Conservation (phyloP, 2,329 filamentous ascomycete genomes). For the Podosphaera aphanis region DNA sequence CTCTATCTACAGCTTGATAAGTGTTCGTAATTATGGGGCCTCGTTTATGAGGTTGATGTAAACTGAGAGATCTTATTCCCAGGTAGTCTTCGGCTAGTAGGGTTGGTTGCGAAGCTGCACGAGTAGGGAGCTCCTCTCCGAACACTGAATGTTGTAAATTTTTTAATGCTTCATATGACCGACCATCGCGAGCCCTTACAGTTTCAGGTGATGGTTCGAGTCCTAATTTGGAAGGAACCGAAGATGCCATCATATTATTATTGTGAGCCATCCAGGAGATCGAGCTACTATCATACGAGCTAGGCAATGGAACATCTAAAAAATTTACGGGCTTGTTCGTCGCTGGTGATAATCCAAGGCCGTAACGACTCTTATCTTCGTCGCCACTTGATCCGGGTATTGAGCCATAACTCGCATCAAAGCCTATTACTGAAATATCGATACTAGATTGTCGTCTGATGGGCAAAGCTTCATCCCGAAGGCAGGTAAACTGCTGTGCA, state of each 20-base stretch:
- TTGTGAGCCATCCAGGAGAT: constrained; percentile 79
- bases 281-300: constrained; percentile 89
- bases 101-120: constrained; percentile 20
- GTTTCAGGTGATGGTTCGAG: constrained; percentile 68
- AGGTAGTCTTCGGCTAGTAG: constrained; percentile 33
- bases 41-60: constrained; percentile 43
- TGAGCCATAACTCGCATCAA: constrained; percentile 29
- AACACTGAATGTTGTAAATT: constrained; percentile 43
- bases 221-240: constrained; percentile 76
- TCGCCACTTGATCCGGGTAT: constrained; percentile 37
- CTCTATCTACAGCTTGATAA: constrained; percentile 34
- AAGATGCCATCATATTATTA: constrained; percentile 67
- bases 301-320: constrained; percentile 73
- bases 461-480: constrained; percentile 30
- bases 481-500: constrained; percentile 21
- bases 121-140: constrained; percentile 29
- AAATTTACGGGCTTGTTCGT: constrained; percentile 58
- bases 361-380: constrained; percentile 32
- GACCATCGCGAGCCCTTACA: constrained; percentile 34
- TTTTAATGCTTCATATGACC: constrained; percentile 40
- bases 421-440: constrained; percentile 23
- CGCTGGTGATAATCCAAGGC: constrained; percentile 58
- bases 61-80: constrained; percentile 48
- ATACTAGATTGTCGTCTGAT: constrained; percentile 23
- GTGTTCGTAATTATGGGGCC: constrained; percentile 44